A percentile compares a stretch with the other conserved stretches of the same genome.
Conservation (phyloP, 805 yeast species). For the Pichia sporocuriosa region DNA sequence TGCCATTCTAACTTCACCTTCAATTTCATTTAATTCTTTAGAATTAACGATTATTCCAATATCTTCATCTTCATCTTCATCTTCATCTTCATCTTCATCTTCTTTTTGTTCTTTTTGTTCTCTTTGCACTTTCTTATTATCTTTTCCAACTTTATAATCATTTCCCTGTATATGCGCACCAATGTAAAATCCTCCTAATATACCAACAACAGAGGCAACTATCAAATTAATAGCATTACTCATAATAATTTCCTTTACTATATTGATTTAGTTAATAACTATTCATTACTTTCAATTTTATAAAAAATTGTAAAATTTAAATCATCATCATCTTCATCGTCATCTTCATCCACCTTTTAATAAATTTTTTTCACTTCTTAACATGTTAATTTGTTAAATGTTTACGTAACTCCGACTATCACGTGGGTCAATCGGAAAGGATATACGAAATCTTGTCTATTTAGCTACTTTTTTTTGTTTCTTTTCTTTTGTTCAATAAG, state of each 20-base stretch:
- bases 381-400: too few species aligned
- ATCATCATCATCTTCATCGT: neutral
- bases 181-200: too few species aligned
- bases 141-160: neutral
- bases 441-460: too few species aligned
- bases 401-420: too few species aligned
- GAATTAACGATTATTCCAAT: slow-evolving; percentile 52
- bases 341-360: neutral
- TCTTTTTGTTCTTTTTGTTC: neutral
- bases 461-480: neutral
- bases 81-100: slow-evolving; percentile 19
- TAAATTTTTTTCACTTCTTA: neutral
- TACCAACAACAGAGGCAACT: too few species aligned
- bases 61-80: slow-evolving; percentile 32
- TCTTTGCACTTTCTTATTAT: neutral
- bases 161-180: too few species aligned
- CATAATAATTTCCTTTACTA: too few species aligned
- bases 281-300: too few species aligned
- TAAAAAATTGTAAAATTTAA: too few species aligned
- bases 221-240: too few species aligned
- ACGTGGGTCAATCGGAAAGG: too few species aligned
- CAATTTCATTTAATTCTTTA: slow-evolving; percentile 50
- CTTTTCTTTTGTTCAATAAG: neutral
- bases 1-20: slow-evolving; percentile 83
- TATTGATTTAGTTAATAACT: too few species aligned